Base-by-base conservation (phyloP, 805 yeast genomes). In the fission yeast (Schizosaccharomyces pombe) region DNA sequence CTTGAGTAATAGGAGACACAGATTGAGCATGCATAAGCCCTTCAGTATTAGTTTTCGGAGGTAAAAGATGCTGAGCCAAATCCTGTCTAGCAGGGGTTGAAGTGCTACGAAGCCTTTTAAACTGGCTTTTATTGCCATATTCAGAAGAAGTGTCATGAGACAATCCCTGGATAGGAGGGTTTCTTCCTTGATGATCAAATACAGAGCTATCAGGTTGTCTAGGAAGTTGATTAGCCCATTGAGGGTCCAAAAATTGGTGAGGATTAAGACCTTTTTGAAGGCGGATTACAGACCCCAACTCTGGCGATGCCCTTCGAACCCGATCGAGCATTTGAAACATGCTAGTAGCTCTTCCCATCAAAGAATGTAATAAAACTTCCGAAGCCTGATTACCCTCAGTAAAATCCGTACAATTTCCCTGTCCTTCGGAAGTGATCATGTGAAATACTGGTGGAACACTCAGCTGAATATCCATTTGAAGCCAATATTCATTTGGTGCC, bases 381-480 rank as follows among this genome's bases (percentile, higher is more conserved):
- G 39, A 31, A 5, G 53, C 53, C 24, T 49, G 53, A 6, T 30
- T 19, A 16, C 39, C 53, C 33, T 49, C 53, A 6, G 53, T 49
- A 32, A 49, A 49, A 11, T 49, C 53, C 8, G 33, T 31, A 49
- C 53, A 49, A 8, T 32, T 24, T 32, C 30, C 33, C 34, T 30
- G 39, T 31, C 31, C 33, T 6, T 19, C 31, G n/a, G 24, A 11
- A 16, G 26, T 30, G 14, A 19, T 32, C 24, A 28, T 28, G 4
- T 16, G 26, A 28, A 49, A 49, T 14, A 24, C 33, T 1, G 53
- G 53, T 1, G 53, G 53, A 5, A 49, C 24, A 8, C 26, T 26
- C 31, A 49, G 19, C 1, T 49, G 34, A n/a, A 49, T 31, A 14
- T 26, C 31, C 3, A 49, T 19, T 14, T 32, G 34, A 49, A 49